Base-by-base conservation (phyloP, 176 grass and related monocot species). In the Cymbopogon citratus region DNA sequence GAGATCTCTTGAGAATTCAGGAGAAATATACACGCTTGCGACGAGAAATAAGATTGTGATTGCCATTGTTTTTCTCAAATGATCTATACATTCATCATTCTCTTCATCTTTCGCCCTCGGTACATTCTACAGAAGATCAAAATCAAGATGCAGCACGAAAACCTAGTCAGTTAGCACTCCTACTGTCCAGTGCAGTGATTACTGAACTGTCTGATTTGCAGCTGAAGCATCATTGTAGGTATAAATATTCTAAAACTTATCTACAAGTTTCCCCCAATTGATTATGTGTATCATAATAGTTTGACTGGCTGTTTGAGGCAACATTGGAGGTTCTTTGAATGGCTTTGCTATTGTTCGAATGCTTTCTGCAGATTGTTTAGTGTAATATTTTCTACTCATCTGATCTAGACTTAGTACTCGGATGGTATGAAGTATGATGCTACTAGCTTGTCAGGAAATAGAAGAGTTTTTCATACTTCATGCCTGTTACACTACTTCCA, bases 1-100 rank as follows among this genome's bases (percentile, higher is more conserved):
- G 71, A 44, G 76, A 94, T 9, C 85, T 95, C 40, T 83, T 98
- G 84, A 84, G 92, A 75, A 74, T 95, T 92, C 96, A 98, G 77
- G 96, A 95, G 71, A 93, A 89, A 71, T 83, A 91, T 72, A 85
- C 46, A 76, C 75, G 76, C 9, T 49, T 98, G 63, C 75, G 76
- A 3, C 81, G 88, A 83, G 75, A 78, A 46, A 91, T 95, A 80
- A 98, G 75, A 82, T 81, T 94, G 49, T 98, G 66, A 92, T 24
- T 76, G 60, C n/a, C 25, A 21, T 63, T 64, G 56, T 8, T 3
- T 16, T 35, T 54, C 43, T 60, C 0, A 26, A 28, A 27, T 60
- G 36, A 4, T 5, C 3, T 69, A 35, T 57, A 0, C 18, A 71
- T 76, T 44, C 4, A 1, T 8, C 69, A 6, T 63, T 76, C 63